Evolutionary conservation across 768 basidiomycete genomes (phyloP).

Genomic region (Rhizopogon sp.): DNA sequence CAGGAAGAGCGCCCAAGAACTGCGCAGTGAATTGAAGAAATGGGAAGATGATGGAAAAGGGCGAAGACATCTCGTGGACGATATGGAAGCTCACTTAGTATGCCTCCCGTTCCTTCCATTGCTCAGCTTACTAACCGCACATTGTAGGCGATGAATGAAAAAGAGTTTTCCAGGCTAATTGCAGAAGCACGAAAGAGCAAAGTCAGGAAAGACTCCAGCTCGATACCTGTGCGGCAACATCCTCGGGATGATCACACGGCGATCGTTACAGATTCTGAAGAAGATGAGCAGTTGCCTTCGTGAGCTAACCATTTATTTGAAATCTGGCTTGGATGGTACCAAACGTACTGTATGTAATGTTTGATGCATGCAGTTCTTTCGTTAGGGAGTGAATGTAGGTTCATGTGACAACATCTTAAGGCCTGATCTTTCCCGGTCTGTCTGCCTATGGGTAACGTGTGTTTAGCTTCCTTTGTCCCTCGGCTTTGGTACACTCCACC

Average conservation of each 20-base stretch:
- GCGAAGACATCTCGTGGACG: conserved; percentile 30
- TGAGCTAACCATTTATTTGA: not conserved
- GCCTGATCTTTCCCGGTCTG: not conserved
- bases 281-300: conserved; percentile 14
- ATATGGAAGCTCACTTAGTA: conserved; percentile 37
- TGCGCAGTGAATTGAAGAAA: conserved; percentile 47
- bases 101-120: conserved; percentile 2
- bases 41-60: conserved; percentile 52
- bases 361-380: not conserved
- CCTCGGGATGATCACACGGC: conserved; percentile 6
- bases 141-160: conserved; percentile 17
- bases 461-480: not conserved
- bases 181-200: conserved; percentile 31
- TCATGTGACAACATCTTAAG: not conserved
- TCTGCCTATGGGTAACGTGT: not conserved
- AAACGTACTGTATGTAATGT: not conserved
- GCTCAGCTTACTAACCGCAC: not conserved
- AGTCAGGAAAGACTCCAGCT: conserved; percentile 16
- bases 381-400: not conserved
- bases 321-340: not conserved
- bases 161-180: conserved; percentile 30
- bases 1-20: conserved; percentile 41
- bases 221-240: not conserved
- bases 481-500: not conserved
- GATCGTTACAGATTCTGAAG: conserved; percentile 34